Conservation (phyloP, 2,329 filamentous ascomycete species). For the Colletotrichum sp. region DNA sequence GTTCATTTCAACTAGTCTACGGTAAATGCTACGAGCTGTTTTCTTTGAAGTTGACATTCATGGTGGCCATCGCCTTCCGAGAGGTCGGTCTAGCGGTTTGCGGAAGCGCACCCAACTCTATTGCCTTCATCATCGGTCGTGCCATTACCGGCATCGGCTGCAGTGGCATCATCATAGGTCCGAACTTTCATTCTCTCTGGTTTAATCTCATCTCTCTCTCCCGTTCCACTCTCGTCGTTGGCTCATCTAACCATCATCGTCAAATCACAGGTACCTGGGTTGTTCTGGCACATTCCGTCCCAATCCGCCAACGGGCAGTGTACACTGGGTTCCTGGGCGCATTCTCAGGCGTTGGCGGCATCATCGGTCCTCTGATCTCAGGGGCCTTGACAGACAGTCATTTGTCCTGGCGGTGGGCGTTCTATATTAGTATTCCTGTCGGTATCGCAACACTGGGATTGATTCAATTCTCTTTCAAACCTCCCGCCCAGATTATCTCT, state of each 20-base stretch:
- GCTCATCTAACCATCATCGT: slow-evolving; percentile 21
- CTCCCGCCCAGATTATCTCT: not conserved
- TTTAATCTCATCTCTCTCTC: not conserved
- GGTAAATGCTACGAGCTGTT: slow-evolving; percentile 34
- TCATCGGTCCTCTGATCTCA: slow-evolving; percentile 29
- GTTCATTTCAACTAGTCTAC: slow-evolving; percentile 30
- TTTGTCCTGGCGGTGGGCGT: slow-evolving; percentile 37
- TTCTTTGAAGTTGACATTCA: slow-evolving; percentile 29
- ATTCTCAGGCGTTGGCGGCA: slow-evolving; percentile 41
- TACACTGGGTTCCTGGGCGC: slow-evolving; percentile 42
- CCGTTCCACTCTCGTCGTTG: not conserved
- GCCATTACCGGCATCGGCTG: slow-evolving; percentile 40
- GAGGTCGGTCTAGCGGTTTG: slow-evolving; percentile 29
- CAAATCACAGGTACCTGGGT: slow-evolving; percentile 34
- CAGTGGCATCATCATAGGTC: slow-evolving; percentile 37
- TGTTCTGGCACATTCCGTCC: slow-evolving; percentile 43
- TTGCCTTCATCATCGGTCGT: slow-evolving; percentile 41
- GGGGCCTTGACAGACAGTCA: slow-evolving; percentile 32
- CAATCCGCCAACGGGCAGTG: slow-evolving; percentile 34
- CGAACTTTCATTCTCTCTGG: not conserved
- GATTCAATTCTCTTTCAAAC: slow-evolving; percentile 30
- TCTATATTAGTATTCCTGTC: slow-evolving; percentile 31
- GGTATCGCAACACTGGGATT: slow-evolving; percentile 25
- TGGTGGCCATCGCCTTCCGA: slow-evolving; percentile 28
- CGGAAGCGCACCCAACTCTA: slow-evolving; percentile 32